phyloP scores from a whole-genome alignment of 768 basidiomycete species.

The Suillus weaverae region DNA sequence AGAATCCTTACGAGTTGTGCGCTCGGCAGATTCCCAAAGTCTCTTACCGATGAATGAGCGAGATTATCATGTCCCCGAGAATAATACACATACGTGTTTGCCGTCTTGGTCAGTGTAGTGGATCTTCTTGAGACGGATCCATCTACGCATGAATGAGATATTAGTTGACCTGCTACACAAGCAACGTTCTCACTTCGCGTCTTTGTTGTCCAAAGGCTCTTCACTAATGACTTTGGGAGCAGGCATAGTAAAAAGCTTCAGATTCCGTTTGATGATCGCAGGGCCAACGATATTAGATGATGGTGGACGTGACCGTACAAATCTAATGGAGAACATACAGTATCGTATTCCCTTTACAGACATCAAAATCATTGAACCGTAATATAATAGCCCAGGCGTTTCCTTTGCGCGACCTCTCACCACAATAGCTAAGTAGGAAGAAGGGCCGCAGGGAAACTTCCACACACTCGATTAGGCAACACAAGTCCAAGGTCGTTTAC shows the following conservation, averaged over 20 bases:
- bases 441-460: too few species aligned
- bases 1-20: slow-evolving; percentile 72
- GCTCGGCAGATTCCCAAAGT: slow-evolving; percentile 87
- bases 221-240: slow-evolving; percentile 53
- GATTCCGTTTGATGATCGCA: not conserved
- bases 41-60: slow-evolving; percentile 44
- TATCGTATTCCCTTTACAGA: not conserved
- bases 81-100: slow-evolving; percentile 49
- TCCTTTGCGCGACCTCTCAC: too few species aligned
- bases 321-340: not conserved
- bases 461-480: too few species aligned
- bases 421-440: too few species aligned
- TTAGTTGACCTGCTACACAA: not conserved
- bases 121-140: slow-evolving; percentile 83
- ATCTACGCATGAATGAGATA: slow-evolving; percentile 45
- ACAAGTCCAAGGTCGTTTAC: too few species aligned
- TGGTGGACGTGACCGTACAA: not conserved
- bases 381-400: too few species aligned
- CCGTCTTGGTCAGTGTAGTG: slow-evolving; percentile 79
- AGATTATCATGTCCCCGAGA: not conserved
- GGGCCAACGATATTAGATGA: not conserved
- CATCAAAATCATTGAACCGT: not conserved
- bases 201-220: slow-evolving; percentile 49
- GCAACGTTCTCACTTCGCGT: slow-evolving; percentile 53
- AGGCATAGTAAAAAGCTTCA: slow-evolving; percentile 25